Evolutionary conservation across 139 green algal species (phyloP), one percentile per base, ranked within the genome.

Genomic region (Picochlorum sp.): DNA sequence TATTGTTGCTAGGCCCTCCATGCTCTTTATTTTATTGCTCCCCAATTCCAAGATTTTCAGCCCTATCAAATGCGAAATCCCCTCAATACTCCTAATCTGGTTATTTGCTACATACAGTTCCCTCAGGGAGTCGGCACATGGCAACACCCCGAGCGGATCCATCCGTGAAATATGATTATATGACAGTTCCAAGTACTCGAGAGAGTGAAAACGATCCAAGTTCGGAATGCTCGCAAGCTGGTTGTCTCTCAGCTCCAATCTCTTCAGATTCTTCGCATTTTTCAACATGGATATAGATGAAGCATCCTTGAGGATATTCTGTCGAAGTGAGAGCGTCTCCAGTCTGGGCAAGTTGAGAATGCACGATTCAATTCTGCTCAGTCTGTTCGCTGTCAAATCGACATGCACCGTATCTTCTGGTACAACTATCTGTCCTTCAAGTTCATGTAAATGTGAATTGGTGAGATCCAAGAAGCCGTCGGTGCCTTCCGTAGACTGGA

Each of bases 51-150:
- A 82, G 30, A 90, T 62, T 13, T 68, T 69, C 2, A 97, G 78
- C 1, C 34, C 51, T 61, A 62, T 82, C 9, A 96, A 72, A 4
- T 80, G 61, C 0, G 9, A n/a, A 24, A 80, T 23, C 6, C 49
- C 61, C 32, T 78, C 57, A 2, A 92, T 87, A 4, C 34, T 62
- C 2, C 69, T 65, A 1, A 97, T 62, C 71, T 94, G 92, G 79
- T 98, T 98, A 67, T 52, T 72, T n/a, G 92, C 87, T 0, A 80
- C 59, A 59, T 90, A 97, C 30, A 97, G 79, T 74, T 97, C 82
- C 4, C 61, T 28, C 8, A 96, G 71, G 7, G 34, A 14, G 7
- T 9, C 8, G 34, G 34, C 34, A 41, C 34, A 41, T 2, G 34
- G 34, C 34, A 41, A 14, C 8, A 41, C 34, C 34, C 58, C 56